Conservation (phyloP, 257 asterid species). For the Phtheirospermum japonicum region DNA sequence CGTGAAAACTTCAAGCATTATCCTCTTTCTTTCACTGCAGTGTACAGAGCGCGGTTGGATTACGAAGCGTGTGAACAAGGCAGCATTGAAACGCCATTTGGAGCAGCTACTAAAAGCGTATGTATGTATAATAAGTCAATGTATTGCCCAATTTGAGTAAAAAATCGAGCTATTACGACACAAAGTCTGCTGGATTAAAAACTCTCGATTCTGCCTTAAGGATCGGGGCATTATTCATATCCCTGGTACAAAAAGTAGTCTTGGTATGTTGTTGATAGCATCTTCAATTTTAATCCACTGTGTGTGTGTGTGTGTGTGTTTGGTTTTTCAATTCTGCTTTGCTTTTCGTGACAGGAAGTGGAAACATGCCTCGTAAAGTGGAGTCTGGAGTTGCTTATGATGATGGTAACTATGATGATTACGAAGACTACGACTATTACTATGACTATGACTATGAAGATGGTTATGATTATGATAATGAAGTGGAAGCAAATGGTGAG, state of each 20-base stretch:
- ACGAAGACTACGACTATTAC: conserved; percentile 55
- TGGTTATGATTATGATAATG: conserved; percentile 42
- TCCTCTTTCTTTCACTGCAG: too few species aligned
- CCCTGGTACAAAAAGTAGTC: not conserved
- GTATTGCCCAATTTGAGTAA: not conserved
- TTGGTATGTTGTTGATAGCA: conserved; percentile 4
- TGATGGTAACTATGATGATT: conserved; percentile 45
- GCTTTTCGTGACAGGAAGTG: conserved; percentile 34
- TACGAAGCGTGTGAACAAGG: not conserved
- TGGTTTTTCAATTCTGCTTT: conserved; percentile 9
- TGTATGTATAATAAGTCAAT: not conserved
- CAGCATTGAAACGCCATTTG: not conserved
- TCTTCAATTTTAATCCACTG: not conserved
- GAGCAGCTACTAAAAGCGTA: conserved; percentile 1
- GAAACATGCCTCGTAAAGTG: conserved; percentile 80
- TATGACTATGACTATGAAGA: conserved; percentile 49
- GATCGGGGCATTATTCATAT: conserved; percentile 4
- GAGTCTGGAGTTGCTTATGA: conserved; percentile 44
- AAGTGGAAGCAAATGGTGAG: conserved; percentile 54
- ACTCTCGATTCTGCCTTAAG: conserved; percentile 4
- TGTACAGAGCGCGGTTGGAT: too few species aligned
- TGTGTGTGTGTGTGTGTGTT: not conserved
- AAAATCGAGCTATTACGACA: not conserved
- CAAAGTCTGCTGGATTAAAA: not conserved
- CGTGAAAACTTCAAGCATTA: too few species aligned